These are phyloP conservation scores for Phlebopus sp. DNA, from an alignment of 1,284 basidiomycete genomes.

Conservation along the genomic window DNA sequence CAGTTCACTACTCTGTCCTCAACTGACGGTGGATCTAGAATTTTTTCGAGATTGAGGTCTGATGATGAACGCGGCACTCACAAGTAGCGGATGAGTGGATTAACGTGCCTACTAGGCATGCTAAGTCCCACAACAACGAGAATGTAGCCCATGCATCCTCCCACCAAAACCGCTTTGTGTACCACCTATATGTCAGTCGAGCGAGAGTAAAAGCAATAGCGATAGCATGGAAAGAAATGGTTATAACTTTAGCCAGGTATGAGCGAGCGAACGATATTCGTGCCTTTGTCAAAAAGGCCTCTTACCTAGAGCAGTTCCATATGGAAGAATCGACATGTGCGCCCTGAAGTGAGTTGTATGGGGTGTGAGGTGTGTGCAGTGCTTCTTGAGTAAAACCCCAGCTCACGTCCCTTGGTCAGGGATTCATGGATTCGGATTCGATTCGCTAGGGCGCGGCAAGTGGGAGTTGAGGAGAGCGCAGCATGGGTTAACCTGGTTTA, in stretches of 20 bases:
- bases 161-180: slow-evolving; percentile 13
- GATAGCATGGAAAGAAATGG: not conserved
- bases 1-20: slow-evolving; percentile 1
- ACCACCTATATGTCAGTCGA: slow-evolving; percentile 10
- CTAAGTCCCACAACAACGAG: not conserved
- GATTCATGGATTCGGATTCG: too few relatives aligned
- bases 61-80: not conserved
- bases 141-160: slow-evolving; percentile 14
- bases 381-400: too few relatives aligned
- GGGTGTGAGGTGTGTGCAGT: too few relatives aligned
- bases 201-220: slow-evolving; percentile 7
- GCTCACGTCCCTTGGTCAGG: too few relatives aligned
- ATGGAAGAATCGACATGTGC: too few relatives aligned
- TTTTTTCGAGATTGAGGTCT: not conserved
- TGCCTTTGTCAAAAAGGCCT: not conserved
- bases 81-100: not conserved
- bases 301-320: not conserved
- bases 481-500: too few relatives aligned
- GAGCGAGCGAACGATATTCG: not conserved
- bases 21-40: not conserved
- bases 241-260: slow-evolving; percentile 1
- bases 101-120: slow-evolving; percentile 4
- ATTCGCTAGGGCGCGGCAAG: too few relatives aligned
- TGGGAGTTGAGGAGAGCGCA: too few relatives aligned
- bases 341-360: too few relatives aligned